These are phyloP conservation scores for Ogataea thermomethanolica DNA, from an alignment of 805 yeast genomes.

Conservation along the genomic window DNA sequence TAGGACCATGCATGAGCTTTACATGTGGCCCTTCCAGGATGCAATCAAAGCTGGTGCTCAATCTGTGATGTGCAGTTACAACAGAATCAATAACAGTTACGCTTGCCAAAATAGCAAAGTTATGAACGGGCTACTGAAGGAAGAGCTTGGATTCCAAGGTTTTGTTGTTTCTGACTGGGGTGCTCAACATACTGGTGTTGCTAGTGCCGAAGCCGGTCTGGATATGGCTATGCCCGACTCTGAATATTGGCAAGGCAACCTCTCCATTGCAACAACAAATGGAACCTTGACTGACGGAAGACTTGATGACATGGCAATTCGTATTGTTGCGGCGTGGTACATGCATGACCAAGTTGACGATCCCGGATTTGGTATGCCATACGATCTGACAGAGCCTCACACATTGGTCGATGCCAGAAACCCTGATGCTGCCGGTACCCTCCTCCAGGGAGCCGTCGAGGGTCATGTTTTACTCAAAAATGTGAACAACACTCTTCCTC, in stretches of 20 bases:
- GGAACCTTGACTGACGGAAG: slow-evolving; percentile 51
- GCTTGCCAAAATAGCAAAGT: slow-evolving; percentile 59
- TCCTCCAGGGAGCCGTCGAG: slow-evolving; percentile 53
- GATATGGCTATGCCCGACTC: slow-evolving; percentile 67
- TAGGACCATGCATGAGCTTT: slow-evolving; percentile 57
- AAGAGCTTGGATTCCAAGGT: slow-evolving; percentile 63
- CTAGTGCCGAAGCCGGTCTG: slow-evolving; percentile 53
- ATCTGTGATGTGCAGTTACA: slow-evolving; percentile 59
- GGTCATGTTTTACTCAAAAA: slow-evolving; percentile 56
- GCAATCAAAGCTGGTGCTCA: slow-evolving; percentile 58
- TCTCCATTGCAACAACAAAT: slow-evolving; percentile 53
- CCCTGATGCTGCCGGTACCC: slow-evolving; percentile 44
- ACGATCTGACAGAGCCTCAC: slow-evolving; percentile 51
- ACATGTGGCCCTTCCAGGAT: slow-evolving; percentile 66
- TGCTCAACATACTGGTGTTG: slow-evolving; percentile 58
- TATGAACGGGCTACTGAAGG: slow-evolving; percentile 52
- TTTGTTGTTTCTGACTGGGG: slow-evolving; percentile 67
- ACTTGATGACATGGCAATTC: slow-evolving; percentile 58
- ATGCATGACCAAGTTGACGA: slow-evolving; percentile 37
- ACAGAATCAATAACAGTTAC: slow-evolving; percentile 51
- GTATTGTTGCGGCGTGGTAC: slow-evolving; percentile 57
- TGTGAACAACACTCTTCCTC: slow-evolving; percentile 48
- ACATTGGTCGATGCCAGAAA: slow-evolving; percentile 53
- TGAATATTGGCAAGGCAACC: slow-evolving; percentile 46
- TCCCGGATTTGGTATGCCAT: slow-evolving; percentile 41